Conservation (phyloP, 257 asterid species). For the Primulina eburnea region DNA sequence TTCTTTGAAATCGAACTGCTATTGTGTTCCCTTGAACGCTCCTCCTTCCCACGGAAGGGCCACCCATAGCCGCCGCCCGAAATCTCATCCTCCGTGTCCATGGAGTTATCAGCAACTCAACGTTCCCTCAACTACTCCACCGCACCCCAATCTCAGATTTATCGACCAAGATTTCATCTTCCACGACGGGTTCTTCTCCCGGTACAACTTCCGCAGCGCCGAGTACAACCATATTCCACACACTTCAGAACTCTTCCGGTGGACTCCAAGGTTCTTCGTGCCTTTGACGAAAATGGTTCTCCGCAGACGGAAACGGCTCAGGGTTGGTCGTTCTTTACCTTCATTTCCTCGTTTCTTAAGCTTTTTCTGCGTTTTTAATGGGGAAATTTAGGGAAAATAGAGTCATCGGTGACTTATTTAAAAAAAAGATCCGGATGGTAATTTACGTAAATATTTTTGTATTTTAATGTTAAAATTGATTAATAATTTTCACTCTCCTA, state of each 20-base stretch:
- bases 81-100: constrained; percentile 7
- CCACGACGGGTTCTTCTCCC: constrained; percentile 36
- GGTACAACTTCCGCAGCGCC: constrained; percentile 34
- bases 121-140: constrained; percentile 28
- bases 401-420: too few relatives aligned
- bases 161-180: constrained; percentile 22
- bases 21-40: background rate
- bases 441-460: too few relatives aligned
- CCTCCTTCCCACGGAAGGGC: constrained; percentile 18
- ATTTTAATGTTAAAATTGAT: too few relatives aligned
- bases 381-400: too few relatives aligned
- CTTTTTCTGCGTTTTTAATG: background rate
- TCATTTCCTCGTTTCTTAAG: background rate
- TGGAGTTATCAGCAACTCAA: constrained; percentile 56
- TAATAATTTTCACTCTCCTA: too few relatives aligned
- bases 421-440: too few relatives aligned
- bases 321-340: constrained; percentile 33
- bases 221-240: constrained; percentile 26
- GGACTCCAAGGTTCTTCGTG: constrained; percentile 36
- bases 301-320: constrained; percentile 31
- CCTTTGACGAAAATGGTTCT: constrained; percentile 51
- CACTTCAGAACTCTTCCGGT: constrained; percentile 28
- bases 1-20: too few relatives aligned
- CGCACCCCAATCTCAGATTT: constrained; percentile 26
- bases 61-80: constrained; percentile 29